These are phyloP conservation scores for Rubus idaeus DNA, from an alignment of 306 rosid species.

Conservation along the genomic window DNA sequence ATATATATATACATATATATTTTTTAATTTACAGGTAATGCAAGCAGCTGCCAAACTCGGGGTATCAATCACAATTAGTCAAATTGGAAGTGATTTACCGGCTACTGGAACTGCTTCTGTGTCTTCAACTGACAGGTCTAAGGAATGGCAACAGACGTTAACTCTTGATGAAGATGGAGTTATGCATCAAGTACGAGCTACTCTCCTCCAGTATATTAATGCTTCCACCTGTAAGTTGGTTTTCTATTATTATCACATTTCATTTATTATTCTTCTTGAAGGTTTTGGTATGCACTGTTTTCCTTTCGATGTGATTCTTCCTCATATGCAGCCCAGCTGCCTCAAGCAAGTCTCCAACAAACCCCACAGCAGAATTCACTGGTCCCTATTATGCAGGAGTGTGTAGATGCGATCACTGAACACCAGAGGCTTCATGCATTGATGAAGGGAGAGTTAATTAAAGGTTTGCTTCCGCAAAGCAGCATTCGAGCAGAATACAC, in stretches of 20 bases:
- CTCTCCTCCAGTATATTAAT: conserved; percentile 76
- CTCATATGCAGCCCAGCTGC: conserved; percentile 53
- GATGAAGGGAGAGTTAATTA: conserved; percentile 95
- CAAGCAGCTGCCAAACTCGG: conserved; percentile 83
- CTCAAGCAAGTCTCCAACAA: conserved; percentile 50
- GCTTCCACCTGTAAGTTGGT: conserved; percentile 61
- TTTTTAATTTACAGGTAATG: conserved; percentile 57
- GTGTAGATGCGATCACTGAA: conserved; percentile 79
- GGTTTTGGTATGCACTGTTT: conserved; percentile 13
- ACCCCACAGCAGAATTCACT: conserved; percentile 62
- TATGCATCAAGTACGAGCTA: conserved; percentile 76
- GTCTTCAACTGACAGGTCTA: conserved; percentile 61
- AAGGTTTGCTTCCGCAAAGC: conserved; percentile 91
- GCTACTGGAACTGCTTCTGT: conserved; percentile 53
- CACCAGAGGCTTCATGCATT: conserved; percentile 87
- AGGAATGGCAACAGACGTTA: conserved; percentile 79
- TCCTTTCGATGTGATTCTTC: conserved; percentile 20
- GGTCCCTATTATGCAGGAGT: conserved; percentile 74
- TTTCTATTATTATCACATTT: conserved; percentile 15
- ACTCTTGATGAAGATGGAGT: conserved; percentile 84
- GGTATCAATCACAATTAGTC: conserved; percentile 64
- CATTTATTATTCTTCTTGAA: conserved; percentile 21
- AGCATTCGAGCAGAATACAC: conserved; percentile 83
- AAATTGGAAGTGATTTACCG: conserved; percentile 61
- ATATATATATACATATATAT: background rate